These are phyloP conservation scores for Kernera saxatilis DNA, from an alignment of 345 rosid genomes.

Conservation along the genomic window DNA sequence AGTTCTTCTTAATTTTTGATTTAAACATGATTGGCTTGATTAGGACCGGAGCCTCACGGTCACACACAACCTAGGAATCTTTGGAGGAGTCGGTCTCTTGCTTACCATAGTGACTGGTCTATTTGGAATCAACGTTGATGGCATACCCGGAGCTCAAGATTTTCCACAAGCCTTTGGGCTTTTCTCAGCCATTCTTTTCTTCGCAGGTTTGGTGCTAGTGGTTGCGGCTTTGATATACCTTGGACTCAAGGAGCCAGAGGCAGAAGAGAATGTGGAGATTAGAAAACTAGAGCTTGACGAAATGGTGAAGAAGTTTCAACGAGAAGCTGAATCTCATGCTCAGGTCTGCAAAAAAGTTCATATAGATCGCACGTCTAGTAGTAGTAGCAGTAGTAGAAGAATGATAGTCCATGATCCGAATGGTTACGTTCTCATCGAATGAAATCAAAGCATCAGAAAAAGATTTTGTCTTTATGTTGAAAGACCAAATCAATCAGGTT, in stretches of 20 bases:
- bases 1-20: background rate
- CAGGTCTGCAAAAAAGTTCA: slow-evolving; percentile 40
- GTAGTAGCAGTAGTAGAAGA: slow-evolving; percentile 24
- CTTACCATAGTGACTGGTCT: slow-evolving; percentile 58
- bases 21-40: slow-evolving; percentile 15
- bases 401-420: slow-evolving; percentile 34
- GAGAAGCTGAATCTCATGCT: slow-evolving; percentile 61
- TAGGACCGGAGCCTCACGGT: slow-evolving; percentile 58
- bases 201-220: slow-evolving; percentile 40
- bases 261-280: slow-evolving; percentile 42
- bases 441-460: background rate
- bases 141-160: slow-evolving; percentile 50
- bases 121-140: slow-evolving; percentile 61
- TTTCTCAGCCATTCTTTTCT: slow-evolving; percentile 40
- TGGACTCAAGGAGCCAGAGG: slow-evolving; percentile 46
- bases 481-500: background rate
- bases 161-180: slow-evolving; percentile 44
- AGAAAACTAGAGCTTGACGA: slow-evolving; percentile 53
- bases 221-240: slow-evolving; percentile 45
- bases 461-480: background rate
- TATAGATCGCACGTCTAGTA: slow-evolving; percentile 31
- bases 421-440: slow-evolving; percentile 42
- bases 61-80: slow-evolving; percentile 61
- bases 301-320: slow-evolving; percentile 53
- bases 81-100: slow-evolving; percentile 60